These are phyloP conservation scores for Candida sanyaensis DNA, from an alignment of 1,139 yeast genomes.

Conservation along the genomic window DNA sequence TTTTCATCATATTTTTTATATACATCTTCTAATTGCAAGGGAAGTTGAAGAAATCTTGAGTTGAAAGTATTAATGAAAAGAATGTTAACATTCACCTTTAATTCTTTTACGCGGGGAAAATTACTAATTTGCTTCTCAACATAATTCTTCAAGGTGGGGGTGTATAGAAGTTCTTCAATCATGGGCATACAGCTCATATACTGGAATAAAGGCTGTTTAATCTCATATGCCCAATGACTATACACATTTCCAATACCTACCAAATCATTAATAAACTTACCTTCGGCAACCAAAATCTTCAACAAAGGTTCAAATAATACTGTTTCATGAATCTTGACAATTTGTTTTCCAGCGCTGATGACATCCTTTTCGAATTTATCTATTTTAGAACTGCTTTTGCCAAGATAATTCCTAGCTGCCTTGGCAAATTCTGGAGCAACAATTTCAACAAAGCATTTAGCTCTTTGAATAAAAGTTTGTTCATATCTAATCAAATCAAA, in stretches of 20 bases:
- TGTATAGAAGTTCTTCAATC: slow-evolving; percentile 33
- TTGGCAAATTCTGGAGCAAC: slow-evolving; percentile 46
- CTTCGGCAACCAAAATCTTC: slow-evolving; percentile 48
- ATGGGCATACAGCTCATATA: slow-evolving; percentile 55
- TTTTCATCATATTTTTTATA: slow-evolving; percentile 46
- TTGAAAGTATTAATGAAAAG: slow-evolving; percentile 75
- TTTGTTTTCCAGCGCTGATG: slow-evolving; percentile 59
- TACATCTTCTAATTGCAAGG: slow-evolving; percentile 66
- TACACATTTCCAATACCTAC: slow-evolving; percentile 61
- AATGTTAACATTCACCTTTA: slow-evolving; percentile 57
- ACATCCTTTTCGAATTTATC: slow-evolving; percentile 56
- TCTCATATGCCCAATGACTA: slow-evolving; percentile 60
- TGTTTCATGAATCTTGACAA: slow-evolving; percentile 60
- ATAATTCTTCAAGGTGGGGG: slow-evolving; percentile 55
- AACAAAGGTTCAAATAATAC: slow-evolving; percentile 56
- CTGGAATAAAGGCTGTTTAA: slow-evolving; percentile 46
- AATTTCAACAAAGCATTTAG: slow-evolving; percentile 59
- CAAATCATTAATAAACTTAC: slow-evolving; percentile 58
- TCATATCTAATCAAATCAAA: slow-evolving; percentile 78
- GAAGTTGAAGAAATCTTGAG: slow-evolving; percentile 71
- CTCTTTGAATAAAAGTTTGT: slow-evolving; percentile 71
- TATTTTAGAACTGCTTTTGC: slow-evolving; percentile 29
- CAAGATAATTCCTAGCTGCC: slow-evolving; percentile 47
- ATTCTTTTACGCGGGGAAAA: slow-evolving; percentile 42
- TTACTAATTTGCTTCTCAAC: slow-evolving; percentile 46